Evolutionary conservation across 129 eudicot genomes (phyloP).

Genomic region (sunflower (Helianthus annuus)): HanXRQr2.0-SUNRISE NC_035442.2:178881101-178881600

Average conservation of each 20-base stretch:
- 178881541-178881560: constrained; percentile 14
- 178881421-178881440: constrained; percentile 99
- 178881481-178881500: background rate
- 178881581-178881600: constrained; percentile 84
- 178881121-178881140: constrained; percentile 69
- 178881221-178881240: constrained; percentile 59
- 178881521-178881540: background rate
- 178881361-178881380: constrained; percentile 9
- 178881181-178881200: background rate
- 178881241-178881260: constrained; percentile 62
- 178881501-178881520: background rate
- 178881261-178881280: constrained; percentile 64
- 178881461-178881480: constrained; percentile 7
- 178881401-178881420: constrained; percentile 97
- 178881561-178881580: constrained; percentile 94
- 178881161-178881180: background rate
- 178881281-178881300: constrained; percentile 69
- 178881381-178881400: constrained; percentile 86
- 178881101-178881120: constrained; percentile 94
- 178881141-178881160: constrained; percentile 51
- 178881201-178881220: background rate
- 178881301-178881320: background rate
- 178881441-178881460: constrained; percentile 73
- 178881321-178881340: constrained; percentile 5
- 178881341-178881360: background rate